Evolutionary conservation across 257 asterid genomes (phyloP).

Genomic region (Gardenia jasminoides): DNA sequence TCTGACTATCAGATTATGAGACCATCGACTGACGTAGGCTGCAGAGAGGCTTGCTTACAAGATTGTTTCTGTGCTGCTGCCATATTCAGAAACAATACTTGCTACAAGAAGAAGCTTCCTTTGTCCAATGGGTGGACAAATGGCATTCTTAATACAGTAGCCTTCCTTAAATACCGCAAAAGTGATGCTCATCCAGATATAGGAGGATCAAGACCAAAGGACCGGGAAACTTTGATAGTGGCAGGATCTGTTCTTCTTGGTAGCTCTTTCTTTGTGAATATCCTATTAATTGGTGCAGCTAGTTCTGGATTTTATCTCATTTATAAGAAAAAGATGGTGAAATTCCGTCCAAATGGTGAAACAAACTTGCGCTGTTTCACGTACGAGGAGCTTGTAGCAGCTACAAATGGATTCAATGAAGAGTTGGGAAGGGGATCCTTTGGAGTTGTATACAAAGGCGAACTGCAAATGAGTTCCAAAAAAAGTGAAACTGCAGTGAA

Average conservation of each 20-base stretch:
- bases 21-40: slow-evolving; percentile 23
- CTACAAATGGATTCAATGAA: slow-evolving; percentile 31
- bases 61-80: slow-evolving; percentile 67
- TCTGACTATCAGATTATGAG: slow-evolving; percentile 33
- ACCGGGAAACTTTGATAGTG: slow-evolving; percentile 23
- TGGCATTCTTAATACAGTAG: slow-evolving; percentile 12
- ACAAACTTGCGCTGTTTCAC: slow-evolving; percentile 22
- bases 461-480: slow-evolving; percentile 1
- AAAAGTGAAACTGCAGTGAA: slow-evolving; percentile 39
- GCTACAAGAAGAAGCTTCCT: slow-evolving; percentile 81
- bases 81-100: slow-evolving; percentile 32
- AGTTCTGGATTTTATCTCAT: slow-evolving; percentile 25
- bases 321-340: slow-evolving; percentile 10
- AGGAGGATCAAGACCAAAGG: background rate
- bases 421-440: slow-evolving; percentile 37
- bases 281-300: slow-evolving; percentile 26
- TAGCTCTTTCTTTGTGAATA: slow-evolving; percentile 46
- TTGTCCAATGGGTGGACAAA: slow-evolving; percentile 57
- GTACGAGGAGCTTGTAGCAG: slow-evolving; percentile 24
- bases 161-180: slow-evolving; percentile 46
- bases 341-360: background rate
- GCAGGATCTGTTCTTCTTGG: slow-evolving; percentile 45
- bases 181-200: background rate
- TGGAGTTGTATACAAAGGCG: slow-evolving; percentile 57
- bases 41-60: slow-evolving; percentile 40